These are phyloP conservation scores for Saccharomyces hybrid DNA, from an alignment of 1,139 yeast genomes.

Conservation along the genomic window DNA sequence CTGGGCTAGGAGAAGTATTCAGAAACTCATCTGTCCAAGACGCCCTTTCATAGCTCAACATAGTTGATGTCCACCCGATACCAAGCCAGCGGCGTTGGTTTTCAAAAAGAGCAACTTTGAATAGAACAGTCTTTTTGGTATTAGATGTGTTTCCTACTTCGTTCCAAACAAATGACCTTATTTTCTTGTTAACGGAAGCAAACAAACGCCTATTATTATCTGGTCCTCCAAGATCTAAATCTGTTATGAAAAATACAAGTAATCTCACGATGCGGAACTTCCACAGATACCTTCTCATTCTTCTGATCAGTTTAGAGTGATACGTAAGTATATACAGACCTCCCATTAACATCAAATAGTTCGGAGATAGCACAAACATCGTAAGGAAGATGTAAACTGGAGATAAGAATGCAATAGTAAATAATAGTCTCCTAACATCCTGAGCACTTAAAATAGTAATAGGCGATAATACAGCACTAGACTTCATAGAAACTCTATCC, in stretches of 20 bases:
- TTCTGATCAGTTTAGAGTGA: conserved; percentile 76
- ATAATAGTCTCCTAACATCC: conserved; percentile 70
- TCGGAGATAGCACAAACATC: conserved; percentile 63
- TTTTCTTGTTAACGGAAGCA: conserved; percentile 26
- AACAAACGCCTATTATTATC: conserved; percentile 30
- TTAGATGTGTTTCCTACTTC: conserved; percentile 9
- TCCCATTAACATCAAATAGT: conserved; percentile 49
- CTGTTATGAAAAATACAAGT: conserved; percentile 74
- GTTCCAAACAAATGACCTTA: conserved; percentile 15
- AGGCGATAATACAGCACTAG: conserved; percentile 72
- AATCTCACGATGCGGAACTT: conserved; percentile 64
- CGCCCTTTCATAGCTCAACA: conserved; percentile 85
- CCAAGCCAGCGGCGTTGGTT: conserved; percentile 98
- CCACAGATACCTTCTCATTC: conserved; percentile 78
- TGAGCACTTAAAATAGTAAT: conserved; percentile 66
- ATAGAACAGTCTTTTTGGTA: conserved; percentile 59
- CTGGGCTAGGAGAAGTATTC: conserved; percentile 76
- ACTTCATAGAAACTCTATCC: conserved; percentile 65
- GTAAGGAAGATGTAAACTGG: conserved; percentile 76
- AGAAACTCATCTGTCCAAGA: conserved; percentile 97
- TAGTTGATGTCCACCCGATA: conserved; percentile 93
- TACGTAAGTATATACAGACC: conserved; percentile 69
- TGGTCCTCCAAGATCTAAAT: conserved; percentile 67
- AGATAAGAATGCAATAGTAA: conserved; percentile 79
- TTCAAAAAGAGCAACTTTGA: conserved; percentile 86